These are phyloP conservation scores for Lichtheimia hyalospora DNA, from an alignment of 371 early-diverging fungal species.

Conservation along the genomic window DNA sequence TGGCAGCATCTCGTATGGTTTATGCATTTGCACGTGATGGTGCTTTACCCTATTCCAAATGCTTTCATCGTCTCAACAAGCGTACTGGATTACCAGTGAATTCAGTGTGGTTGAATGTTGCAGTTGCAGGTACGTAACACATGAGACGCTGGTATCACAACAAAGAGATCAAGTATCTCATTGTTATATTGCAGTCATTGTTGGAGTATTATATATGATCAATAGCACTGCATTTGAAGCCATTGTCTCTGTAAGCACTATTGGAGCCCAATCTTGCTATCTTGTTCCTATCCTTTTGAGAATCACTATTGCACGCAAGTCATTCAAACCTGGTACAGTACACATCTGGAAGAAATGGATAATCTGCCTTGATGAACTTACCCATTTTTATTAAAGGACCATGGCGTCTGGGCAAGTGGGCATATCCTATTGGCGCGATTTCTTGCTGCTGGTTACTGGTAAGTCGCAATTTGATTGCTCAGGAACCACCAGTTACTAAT, in stretches of 20 bases:
- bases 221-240: neutral
- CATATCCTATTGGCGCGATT: neutral
- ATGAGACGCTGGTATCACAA: neutral
- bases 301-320: slow-evolving; percentile 18
- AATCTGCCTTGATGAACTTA: slow-evolving; percentile 19
- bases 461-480: too few relatives aligned
- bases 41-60: slow-evolving; percentile 60
- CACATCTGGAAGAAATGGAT: slow-evolving; percentile 14
- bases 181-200: neutral
- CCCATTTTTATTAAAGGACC: slow-evolving; percentile 20
- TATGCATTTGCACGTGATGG: slow-evolving; percentile 76
- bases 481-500: neutral
- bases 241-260: slow-evolving; percentile 36
- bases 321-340: slow-evolving; percentile 20
- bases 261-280: slow-evolving; percentile 60
- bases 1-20: slow-evolving; percentile 66
- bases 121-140: slow-evolving; percentile 39
- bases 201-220: neutral
- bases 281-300: slow-evolving; percentile 29
- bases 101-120: slow-evolving; percentile 54
- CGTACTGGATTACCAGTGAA: slow-evolving; percentile 47
- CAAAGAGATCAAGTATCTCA: neutral
- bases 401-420: slow-evolving; percentile 18
- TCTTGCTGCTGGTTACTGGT: too few relatives aligned
- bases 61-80: slow-evolving; percentile 6